Percentiles rank a stretch among this genome's conserved stretches.
Evolutionary conservation across 2,329 filamentous ascomycete species (phyloP).

Genomic region (Colletotrichum lini): DNA sequence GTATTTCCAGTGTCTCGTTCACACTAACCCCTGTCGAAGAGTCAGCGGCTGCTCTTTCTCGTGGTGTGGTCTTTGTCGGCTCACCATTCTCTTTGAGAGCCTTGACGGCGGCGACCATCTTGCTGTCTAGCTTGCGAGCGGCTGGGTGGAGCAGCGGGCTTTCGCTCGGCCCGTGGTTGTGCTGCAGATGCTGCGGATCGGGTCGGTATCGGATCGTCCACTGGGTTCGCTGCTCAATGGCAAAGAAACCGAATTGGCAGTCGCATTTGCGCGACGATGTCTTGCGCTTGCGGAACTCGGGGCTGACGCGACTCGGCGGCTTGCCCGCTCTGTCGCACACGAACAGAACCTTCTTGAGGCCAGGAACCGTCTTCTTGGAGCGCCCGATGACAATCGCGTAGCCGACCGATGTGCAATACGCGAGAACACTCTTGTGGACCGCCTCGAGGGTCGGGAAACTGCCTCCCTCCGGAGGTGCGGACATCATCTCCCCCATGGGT

Average conservation of each 20-base stretch:
- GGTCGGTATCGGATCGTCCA: constrained; percentile 78
- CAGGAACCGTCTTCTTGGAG: constrained; percentile 77
- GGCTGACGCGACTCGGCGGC: constrained; percentile 72
- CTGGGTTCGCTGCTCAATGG: constrained; percentile 76
- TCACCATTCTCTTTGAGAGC: constrained; percentile 76
- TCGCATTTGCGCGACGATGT: constrained; percentile 79
- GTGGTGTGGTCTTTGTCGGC: constrained; percentile 45
- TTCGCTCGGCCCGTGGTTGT: constrained; percentile 77
- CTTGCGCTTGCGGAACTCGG: constrained; percentile 75
- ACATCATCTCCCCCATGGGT: constrained; percentile 73
- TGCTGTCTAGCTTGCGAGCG: constrained; percentile 75
- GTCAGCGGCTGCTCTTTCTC: constrained; percentile 49
- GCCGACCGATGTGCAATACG: constrained; percentile 77
- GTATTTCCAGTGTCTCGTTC: constrained; percentile 75
- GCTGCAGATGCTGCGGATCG: constrained; percentile 68
- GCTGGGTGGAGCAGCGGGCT: constrained; percentile 77
- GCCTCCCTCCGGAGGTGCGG: constrained; percentile 74
- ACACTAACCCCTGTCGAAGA: constrained; percentile 71
- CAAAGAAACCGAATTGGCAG: constrained; percentile 79
- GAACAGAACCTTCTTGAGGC: constrained; percentile 77
- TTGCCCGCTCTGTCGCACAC: constrained; percentile 77
- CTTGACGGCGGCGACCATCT: constrained; percentile 78
- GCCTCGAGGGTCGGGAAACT: constrained; percentile 76
- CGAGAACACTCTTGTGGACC: constrained; percentile 74
- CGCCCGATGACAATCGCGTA: constrained; percentile 78